Conservation (phyloP, 2,329 filamentous ascomycete genomes). For the Trichoderma breve region DNA sequence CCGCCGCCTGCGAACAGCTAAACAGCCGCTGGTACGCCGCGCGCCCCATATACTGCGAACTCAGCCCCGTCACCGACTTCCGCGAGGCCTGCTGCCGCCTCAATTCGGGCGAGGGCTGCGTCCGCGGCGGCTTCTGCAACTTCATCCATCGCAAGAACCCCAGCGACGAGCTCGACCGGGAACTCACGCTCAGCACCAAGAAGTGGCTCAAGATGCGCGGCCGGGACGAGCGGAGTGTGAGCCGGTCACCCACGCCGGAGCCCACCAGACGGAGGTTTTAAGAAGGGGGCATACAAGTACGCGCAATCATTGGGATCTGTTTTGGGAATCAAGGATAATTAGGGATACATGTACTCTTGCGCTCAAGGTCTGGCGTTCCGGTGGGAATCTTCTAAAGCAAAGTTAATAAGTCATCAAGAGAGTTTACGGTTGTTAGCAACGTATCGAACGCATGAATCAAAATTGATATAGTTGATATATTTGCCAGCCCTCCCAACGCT, state of each 20-base stretch:
- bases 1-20: constrained; percentile 88
- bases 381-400: constrained; percentile 1
- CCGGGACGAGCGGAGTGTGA: constrained; percentile 77
- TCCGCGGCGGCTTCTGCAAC: constrained; percentile 96
- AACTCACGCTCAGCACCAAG: constrained; percentile 85
- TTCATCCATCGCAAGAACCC: constrained; percentile 99
- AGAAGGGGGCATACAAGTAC: constrained; percentile 5
- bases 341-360: constrained; percentile 7
- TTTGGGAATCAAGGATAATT: constrained; percentile 4
- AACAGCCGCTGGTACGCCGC: constrained; percentile 97
- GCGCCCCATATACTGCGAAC: constrained; percentile 95
- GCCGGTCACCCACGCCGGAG: constrained; percentile 81
- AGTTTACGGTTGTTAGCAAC: background rate
- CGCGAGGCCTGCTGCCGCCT: constrained; percentile 94
- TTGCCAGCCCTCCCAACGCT: constrained; percentile 10
- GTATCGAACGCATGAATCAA: background rate
- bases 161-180: constrained; percentile 79
- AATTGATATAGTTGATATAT: constrained; percentile 20
- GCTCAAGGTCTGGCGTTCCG: constrained; percentile 12
- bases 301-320: background rate
- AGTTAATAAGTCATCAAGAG: constrained; percentile 1
- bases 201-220: constrained; percentile 91
- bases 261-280: constrained; percentile 71
- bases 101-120: constrained; percentile 92
- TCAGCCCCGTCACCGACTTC: constrained; percentile 96